These are phyloP conservation scores for Hemileia vastatrix DNA, from an alignment of 1,284 basidiomycete species.

Conservation along the genomic window DNA sequence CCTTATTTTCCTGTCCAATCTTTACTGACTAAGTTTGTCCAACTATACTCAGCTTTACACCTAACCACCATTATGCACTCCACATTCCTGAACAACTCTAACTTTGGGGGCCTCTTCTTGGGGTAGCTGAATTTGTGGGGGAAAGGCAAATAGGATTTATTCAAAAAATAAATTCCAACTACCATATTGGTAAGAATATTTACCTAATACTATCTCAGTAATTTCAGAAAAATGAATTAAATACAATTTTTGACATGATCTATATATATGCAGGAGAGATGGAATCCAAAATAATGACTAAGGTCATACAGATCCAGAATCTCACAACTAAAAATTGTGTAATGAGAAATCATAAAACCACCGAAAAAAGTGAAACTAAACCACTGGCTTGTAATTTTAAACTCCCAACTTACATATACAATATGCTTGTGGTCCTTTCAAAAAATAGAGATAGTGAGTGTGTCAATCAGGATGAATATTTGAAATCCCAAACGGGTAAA, in stretches of 20 bases:
- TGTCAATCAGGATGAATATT: too few relatives aligned
- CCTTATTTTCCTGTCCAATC: too few relatives aligned
- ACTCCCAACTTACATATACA: too few relatives aligned
- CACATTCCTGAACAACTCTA: constrained; percentile 23
- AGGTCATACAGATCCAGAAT: background rate
- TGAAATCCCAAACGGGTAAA: too few relatives aligned
- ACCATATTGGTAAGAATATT: background rate
- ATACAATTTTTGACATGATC: background rate
- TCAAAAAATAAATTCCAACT: constrained; percentile 22
- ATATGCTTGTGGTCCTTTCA: too few relatives aligned
- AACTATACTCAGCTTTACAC: too few relatives aligned
- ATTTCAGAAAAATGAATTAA: background rate
- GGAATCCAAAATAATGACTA: background rate
- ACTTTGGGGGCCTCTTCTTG: constrained; percentile 22
- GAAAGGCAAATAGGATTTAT: constrained; percentile 22
- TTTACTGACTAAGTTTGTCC: too few relatives aligned
- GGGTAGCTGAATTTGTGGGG: constrained; percentile 21
- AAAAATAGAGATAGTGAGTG: too few relatives aligned
- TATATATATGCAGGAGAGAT: background rate
- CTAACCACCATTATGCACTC: constrained; percentile 26
- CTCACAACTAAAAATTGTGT: background rate
- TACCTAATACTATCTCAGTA: background rate
- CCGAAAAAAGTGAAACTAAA: too few relatives aligned
- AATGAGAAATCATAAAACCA: too few relatives aligned
- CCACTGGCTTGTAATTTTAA: too few relatives aligned